Base-by-base conservation (phyloP, 1,139 yeast genomes). In the Pichia sp. region DNA sequence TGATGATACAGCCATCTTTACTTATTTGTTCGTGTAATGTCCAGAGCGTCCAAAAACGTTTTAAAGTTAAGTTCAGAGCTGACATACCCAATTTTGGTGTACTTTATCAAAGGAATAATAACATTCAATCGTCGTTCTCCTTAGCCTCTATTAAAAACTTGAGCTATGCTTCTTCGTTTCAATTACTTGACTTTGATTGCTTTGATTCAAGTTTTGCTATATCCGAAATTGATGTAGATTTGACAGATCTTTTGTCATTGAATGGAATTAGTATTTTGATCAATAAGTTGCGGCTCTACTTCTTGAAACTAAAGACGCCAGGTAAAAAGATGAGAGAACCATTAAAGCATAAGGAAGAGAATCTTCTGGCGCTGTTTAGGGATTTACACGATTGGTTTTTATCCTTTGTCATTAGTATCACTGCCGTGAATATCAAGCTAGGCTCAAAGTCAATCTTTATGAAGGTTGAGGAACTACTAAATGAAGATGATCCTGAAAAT, bases 391-490 rank as follows among this genome's bases (percentile, higher is more conserved):
- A 51, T 1, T 74, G 79, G 74, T 55, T 78, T 19, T 60, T 68
- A 18, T 64, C 60, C 8, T 42, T 67, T 9, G 61, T 62, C 23
- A 21, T 76, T 4, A 56, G 53, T 5, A 39, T 73, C 1, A 48
- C 57, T 2, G 54, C 61, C 4, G 52, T 71, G 4, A 54, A 56
- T 4, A 36, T 77, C 0, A 52, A 60, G 9, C 43, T 79, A 8
- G 86, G 85, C 0, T 70, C 84, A 0, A 66, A 84, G 38, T 79
- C 86, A 0, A 70, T 79, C 0, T 64, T 80, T 39, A 68, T 79
- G 47, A 77, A 71, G 4, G 28, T 31, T 26, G 31, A 42, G 4
- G 44, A 46, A 4, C 19, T 46, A 2, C 6, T 44, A 2, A 32
- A 36, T 22, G 49, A 44, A 28, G 11, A 24, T 8, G 25, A 36